phyloP scores from a whole-genome alignment of 2,329 filamentous ascomycete species.

The Penicillium griseofulvum region DNA sequence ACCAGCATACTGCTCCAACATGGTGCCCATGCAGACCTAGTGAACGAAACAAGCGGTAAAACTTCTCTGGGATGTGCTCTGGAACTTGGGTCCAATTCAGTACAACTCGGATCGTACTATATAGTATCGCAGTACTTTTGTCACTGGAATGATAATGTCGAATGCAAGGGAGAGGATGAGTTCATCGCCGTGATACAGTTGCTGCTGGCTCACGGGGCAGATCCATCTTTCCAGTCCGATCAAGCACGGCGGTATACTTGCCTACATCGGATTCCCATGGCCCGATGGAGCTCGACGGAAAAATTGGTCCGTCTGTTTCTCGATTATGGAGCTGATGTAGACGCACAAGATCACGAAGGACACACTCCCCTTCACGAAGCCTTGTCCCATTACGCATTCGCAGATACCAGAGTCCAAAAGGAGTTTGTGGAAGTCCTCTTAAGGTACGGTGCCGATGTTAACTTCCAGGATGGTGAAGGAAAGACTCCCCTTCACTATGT shows the following conservation, averaged over 20 bases:
- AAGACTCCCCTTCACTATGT: background rate
- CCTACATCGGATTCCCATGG: background rate
- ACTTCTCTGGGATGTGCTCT: background rate
- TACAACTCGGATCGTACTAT: too few species aligned
- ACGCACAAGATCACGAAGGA: background rate
- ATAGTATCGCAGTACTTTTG: too few species aligned
- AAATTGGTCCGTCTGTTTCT: background rate
- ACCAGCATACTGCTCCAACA: background rate
- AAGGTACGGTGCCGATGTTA: background rate
- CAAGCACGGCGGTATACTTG: accelerated
- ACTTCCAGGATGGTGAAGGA: background rate
- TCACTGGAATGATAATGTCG: too few species aligned
- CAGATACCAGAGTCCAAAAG: background rate
- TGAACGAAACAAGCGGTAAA: accelerated
- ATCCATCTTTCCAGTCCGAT: background rate
- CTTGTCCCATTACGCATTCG: background rate
- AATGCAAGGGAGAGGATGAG: background rate
- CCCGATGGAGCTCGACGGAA: background rate
- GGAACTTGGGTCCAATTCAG: too few species aligned
- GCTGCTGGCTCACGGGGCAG: background rate
- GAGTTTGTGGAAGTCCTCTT: background rate
- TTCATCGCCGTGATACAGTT: background rate
- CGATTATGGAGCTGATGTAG: background rate
- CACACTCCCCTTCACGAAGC: background rate
- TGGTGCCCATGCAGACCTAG: background rate